These are phyloP conservation scores for Trichoderma semiorbis DNA, from an alignment of 2,329 filamentous ascomycete genomes.

Conservation along the genomic window DNA sequence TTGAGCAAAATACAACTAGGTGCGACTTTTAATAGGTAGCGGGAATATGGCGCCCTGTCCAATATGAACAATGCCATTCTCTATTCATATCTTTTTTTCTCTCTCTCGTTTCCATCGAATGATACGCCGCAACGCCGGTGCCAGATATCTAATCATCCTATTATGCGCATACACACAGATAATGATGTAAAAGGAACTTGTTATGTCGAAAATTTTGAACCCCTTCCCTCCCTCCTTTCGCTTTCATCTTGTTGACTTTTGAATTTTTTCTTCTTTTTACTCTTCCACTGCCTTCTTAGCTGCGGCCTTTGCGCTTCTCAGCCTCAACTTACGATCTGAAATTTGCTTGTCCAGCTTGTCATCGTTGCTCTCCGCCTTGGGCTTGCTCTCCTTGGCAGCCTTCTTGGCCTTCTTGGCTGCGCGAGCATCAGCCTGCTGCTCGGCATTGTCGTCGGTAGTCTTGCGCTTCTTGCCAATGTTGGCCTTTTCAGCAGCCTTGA, in stretches of 20 bases:
- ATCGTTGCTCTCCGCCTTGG: conserved; percentile 46
- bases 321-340: conserved; percentile 53
- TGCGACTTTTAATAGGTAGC: not conserved
- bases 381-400: conserved; percentile 30
- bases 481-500: conserved; percentile 43
- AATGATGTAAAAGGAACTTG: conserved; percentile 7
- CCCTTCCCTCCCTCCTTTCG: not conserved
- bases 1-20: not conserved
- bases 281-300: conserved; percentile 51
- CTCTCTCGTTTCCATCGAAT: conserved; percentile 19
- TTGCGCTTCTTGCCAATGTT: conserved; percentile 66
- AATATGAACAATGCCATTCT: conserved; percentile 11
- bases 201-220: not conserved
- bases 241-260: not conserved
- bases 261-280: conserved; percentile 17
- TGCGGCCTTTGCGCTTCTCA: conserved; percentile 58
- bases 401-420: conserved; percentile 36
- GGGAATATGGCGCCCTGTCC: not conserved
- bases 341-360: conserved; percentile 56
- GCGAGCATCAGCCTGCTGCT: conserved; percentile 43
- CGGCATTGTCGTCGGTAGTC: conserved; percentile 40
- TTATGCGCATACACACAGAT: conserved; percentile 16
- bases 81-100: conserved; percentile 21
- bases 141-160: conserved; percentile 22
- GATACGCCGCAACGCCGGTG: conserved; percentile 34